phyloP scores from a whole-genome alignment of 129 eudicot genomes.

The Pulicaria dysenterica region DNA sequence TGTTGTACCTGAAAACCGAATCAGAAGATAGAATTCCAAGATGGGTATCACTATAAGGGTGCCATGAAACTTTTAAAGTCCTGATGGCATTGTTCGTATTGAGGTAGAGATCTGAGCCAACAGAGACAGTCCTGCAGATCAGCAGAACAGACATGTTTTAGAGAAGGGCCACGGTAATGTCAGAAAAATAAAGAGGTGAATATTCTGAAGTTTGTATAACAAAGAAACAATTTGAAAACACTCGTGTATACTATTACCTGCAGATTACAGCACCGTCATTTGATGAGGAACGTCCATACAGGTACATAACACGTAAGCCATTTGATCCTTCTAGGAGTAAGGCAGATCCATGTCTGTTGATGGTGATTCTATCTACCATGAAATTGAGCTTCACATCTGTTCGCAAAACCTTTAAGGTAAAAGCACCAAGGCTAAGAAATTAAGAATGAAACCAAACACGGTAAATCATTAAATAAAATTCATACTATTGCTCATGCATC shows the following conservation, averaged over 20 bases:
- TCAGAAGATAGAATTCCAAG: slow-evolving; percentile 87
- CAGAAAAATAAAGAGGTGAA: not conserved
- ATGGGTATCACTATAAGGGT: slow-evolving; percentile 88
- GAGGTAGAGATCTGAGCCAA: slow-evolving; percentile 76
- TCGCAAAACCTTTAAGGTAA: slow-evolving; percentile 65
- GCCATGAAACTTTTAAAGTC: slow-evolving; percentile 78
- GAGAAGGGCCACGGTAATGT: not conserved
- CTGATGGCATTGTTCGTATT: slow-evolving; percentile 56
- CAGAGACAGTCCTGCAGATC: slow-evolving; percentile 69
- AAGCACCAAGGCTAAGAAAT: slow-evolving; percentile 13
- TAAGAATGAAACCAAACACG: not conserved
- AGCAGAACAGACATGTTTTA: slow-evolving; percentile 18
- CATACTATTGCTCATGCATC: no score
- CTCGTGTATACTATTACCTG: slow-evolving; percentile 47
- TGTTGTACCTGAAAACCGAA: slow-evolving; percentile 83
- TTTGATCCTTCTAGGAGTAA: slow-evolving; percentile 61
- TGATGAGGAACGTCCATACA: slow-evolving; percentile 67
- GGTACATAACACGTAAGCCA: slow-evolving; percentile 73
- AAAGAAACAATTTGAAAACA: not conserved
- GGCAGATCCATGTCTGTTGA: slow-evolving; percentile 85
- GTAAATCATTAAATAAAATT: not conserved
- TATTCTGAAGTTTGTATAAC: not conserved
- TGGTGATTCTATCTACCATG: slow-evolving; percentile 63
- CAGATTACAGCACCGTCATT: slow-evolving; percentile 72
- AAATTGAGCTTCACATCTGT: slow-evolving; percentile 63